Conservation (phyloP, 192 early-diverging fungal species). For the Mortierella claussenii region DNA sequence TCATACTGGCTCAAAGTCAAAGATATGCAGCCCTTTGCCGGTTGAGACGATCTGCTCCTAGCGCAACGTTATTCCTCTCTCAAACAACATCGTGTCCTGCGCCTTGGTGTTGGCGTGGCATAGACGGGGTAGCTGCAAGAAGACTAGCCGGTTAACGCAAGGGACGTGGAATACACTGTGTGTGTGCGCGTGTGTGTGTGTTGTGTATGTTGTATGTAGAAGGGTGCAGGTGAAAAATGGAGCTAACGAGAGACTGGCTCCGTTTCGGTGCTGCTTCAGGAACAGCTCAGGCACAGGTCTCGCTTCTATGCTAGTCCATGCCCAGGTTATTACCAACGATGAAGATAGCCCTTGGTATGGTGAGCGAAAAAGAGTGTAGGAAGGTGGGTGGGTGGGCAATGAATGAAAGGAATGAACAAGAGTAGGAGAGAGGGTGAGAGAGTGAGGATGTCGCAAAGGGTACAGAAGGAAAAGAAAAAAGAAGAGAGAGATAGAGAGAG, state of each 20-base stretch:
- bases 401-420: not conserved
- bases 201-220: not conserved
- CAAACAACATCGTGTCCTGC: too few species aligned
- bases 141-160: too few species aligned
- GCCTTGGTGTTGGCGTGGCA: too few species aligned
- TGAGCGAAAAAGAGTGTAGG: not conserved
- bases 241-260: constrained; percentile 4
- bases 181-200: constrained; percentile 4
- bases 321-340: too few species aligned
- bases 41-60: too few species aligned
- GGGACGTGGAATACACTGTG: not conserved
- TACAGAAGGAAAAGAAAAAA: not conserved
- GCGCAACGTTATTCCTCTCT: too few species aligned
- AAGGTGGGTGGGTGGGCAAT: not conserved
- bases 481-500: constrained; percentile 4
- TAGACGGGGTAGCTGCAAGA: too few species aligned
- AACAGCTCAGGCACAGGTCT: constrained; percentile 8
- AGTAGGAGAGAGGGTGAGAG: not conserved
- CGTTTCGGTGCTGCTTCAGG: constrained; percentile 1
- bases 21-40: too few species aligned
- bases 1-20: too few species aligned
- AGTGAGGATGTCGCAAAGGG: not conserved
- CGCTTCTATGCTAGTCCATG: not conserved
- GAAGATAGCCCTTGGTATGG: too few species aligned
- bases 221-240: constrained; percentile 7